Evolutionary conservation across 1,284 basidiomycete species (phyloP), one percentile per base, ranked within the genome.

Genomic region (Puccinia coronata): DNA sequence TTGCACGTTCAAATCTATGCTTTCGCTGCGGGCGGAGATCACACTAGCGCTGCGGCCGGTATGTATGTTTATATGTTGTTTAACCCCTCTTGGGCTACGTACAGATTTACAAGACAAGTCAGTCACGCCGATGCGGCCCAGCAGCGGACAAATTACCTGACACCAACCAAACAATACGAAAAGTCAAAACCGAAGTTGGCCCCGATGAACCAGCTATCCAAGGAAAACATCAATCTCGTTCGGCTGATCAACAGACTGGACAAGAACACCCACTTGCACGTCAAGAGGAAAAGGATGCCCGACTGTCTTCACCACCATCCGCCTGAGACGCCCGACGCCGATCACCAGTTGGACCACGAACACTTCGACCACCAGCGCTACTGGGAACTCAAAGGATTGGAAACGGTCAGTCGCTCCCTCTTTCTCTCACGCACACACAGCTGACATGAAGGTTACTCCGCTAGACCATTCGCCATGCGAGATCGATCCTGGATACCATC

Each of bases 201-300:
- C 49, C 36, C 57, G 57, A 70, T 70, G 67, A 70, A 70, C 51
- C 70, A 39, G 49, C 28, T 72, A 31, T 72, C 70, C 5, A 72
- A 55, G 51, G 70, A 72, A 18, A 72, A 72, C 70, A 1, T 53
- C 25, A 72, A 72, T 51, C 31, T 72, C 34, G 49, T 72, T 36
- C 25, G 70, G 49, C 49, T 72, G 20, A 72, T 72, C 49, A 72
- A 72, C 70, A 72, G 70, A 39, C 49, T 72, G 11, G 70, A 72
- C 25, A 72, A 39, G 31, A 72, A 72, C 34, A 23, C 49, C 5
- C 53, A 18, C 31, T 39, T 72, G 28, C 49, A 72, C 36, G 28
- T 72, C 47, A 72, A 34, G 49, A 72, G 55, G n/a, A 18, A 23
- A 9, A 34, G 8, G 28, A 70, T 70, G 51, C 16, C n/a, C 31